Percentiles rank a stretch among this genome's conserved stretches.
Conservation (phyloP, 2,329 filamentous ascomycete species). For the Trichoderma arundinaceum region DNA sequence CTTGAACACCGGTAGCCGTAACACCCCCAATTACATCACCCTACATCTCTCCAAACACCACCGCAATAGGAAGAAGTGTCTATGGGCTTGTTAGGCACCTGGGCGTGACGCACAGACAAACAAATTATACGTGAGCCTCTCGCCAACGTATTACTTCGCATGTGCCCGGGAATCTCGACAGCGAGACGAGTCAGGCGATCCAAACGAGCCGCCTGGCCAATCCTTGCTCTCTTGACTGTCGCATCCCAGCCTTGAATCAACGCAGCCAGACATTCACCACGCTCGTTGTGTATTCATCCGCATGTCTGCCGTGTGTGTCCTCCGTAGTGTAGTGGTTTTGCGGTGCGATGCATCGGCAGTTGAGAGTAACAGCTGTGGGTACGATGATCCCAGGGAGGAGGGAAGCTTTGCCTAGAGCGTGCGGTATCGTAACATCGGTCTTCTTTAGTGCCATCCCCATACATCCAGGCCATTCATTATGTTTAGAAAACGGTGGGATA, state of each 20-base stretch:
- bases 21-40: not conserved
- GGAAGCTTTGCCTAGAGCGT: conserved; percentile 7
- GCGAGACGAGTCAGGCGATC: not conserved
- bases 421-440: conserved; percentile 15
- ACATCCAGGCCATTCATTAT: not conserved
- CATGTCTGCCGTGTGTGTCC: not conserved
- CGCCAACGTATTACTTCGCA: not conserved
- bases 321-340: not conserved
- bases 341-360: conserved; percentile 19
- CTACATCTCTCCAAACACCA: not conserved
- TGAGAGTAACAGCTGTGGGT: conserved; percentile 12
- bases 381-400: conserved; percentile 24
- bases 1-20: not conserved
- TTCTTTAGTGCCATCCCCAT: conserved; percentile 14
- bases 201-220: not conserved
- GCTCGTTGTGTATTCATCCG: not conserved
- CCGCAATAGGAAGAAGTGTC: not conserved
- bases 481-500: conserved; percentile 5
- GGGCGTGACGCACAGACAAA: not conserved
- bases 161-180: not conserved
- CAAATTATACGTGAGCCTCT: not conserved
- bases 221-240: not conserved
- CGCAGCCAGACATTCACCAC: not conserved
- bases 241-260: not conserved
- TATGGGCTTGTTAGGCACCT: not conserved